These are phyloP conservation scores for Streptanthus diversifolius DNA, from an alignment of 345 rosid species.

Conservation along the genomic window DNA sequence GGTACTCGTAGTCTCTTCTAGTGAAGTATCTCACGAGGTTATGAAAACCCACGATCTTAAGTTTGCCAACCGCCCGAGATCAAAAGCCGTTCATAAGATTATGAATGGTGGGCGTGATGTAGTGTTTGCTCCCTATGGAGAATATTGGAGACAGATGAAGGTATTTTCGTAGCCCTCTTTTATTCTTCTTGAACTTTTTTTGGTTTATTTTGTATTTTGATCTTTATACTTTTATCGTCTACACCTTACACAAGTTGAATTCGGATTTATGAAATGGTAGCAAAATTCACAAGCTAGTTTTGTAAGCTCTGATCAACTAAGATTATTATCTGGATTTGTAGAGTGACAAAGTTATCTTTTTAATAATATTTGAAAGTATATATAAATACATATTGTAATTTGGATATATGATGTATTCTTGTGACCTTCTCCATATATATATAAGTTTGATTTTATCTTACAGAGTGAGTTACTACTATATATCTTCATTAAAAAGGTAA, in stretches of 20 bases:
- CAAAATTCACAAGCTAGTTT: neutral
- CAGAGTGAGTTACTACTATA: neutral
- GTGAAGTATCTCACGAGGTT: constrained; percentile 41
- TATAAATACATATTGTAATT: neutral
- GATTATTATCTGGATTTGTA: neutral
- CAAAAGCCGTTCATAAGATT: constrained; percentile 21
- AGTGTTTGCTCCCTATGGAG: constrained; percentile 48
- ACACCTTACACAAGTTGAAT: neutral
- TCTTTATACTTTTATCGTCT: neutral
- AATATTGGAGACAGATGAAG: constrained; percentile 65
- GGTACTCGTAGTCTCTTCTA: constrained; percentile 47
- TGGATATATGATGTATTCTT: neutral
- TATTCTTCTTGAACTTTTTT: neutral
- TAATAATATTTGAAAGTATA: neutral
- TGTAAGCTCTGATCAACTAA: neutral
- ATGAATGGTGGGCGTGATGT: constrained; percentile 40
- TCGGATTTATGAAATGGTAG: neutral
- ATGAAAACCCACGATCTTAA: constrained; percentile 54
- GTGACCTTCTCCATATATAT: neutral
- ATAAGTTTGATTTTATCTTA: neutral
- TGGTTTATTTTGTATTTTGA: neutral
- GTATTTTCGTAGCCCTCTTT: neutral
- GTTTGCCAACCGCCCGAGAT: constrained; percentile 45
- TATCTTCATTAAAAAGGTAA: neutral
- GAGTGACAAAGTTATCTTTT: neutral